Base-by-base conservation (phyloP, 140 eudicot species). In the Cichorium intybus region DNA sequence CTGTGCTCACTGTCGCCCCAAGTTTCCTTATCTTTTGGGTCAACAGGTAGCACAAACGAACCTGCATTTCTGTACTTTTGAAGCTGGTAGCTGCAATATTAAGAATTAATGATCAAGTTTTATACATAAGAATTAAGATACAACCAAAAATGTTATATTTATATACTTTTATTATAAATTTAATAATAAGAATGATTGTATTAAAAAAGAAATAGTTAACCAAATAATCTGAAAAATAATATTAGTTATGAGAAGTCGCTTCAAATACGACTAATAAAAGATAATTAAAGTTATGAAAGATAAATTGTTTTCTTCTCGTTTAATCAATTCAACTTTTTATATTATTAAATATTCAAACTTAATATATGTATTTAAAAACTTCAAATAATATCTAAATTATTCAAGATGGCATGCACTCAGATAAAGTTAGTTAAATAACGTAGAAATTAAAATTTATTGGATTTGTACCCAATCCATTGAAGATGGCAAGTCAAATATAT, bases 1-100 rank as follows among this genome's bases (percentile, higher is more conserved):
- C 99, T 68, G 56, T 92, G 99, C 39, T 92, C 99, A 58, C 99
- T 85, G 47, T 92, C 99, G 1, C 97, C 99, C 99, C 99, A 92
- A 24, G 99, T 92, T 68, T 92, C 99, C 47, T 85, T 88, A 56
- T 92, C 99, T 6, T 85, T 83, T 7, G 95, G 90, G 66, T 92
- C 85, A 12, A 88, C 95, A 4, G 99, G 97, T 1, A 92, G 73
- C 52, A 92, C 99, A 72, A 83, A 92, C 9, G 99, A 92, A 4
- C 99, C 93, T 1, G 99, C 99, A 31, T 88, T 78, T 84, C 99
- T 79, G 60, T 92, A 88, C 77, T 92, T 92, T 39, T 92, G 99
- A 62, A 88, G 99, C 75, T 88, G 99, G 34, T 92, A 92, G 39
- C 97, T 92, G 90, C 87, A 70, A 56, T 15, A 16, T 60, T 31